Evolutionary conservation across 495 filamentous ascomycete species (phyloP), one percentile per base, ranked within the genome.

Genomic region (Hyaloscypha variabilis): DNA sequence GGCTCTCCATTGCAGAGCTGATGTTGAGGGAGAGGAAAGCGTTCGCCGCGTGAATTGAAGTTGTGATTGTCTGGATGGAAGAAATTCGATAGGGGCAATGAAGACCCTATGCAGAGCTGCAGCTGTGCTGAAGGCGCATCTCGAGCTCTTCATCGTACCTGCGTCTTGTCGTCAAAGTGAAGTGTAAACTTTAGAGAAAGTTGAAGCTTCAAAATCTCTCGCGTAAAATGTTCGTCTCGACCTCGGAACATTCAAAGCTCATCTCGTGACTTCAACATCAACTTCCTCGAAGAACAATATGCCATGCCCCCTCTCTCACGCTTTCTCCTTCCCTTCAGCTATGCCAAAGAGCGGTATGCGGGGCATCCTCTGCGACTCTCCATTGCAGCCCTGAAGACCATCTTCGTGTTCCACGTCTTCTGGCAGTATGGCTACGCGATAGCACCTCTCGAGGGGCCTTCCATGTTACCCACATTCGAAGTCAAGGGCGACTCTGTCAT

Each of bases 381-480:
- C 24, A 62, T 56, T 4, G 57, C 70, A 58, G 77, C 77, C 1
- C 56, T 77, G 53, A 83, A 87, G 64, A 72, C 74, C 34, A 69
- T 83, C 62, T 77, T 81, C 36, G 71, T 84, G 63, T 56, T 71
- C 21, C 90, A 95, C 75, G 74, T 93, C 13, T 71, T 89, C 65
- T 82, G 79, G 69, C 73, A 80, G 17, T 82, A 89, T 73, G 78
- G 79, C 58, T 78, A 80, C 75, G 72, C 69, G 56, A 65, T 86
- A 58, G 81, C 84, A 36, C 77, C 78, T 8, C 83, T 83, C 61
- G 77, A 77, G 30, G 92, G 92, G 1, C 86, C 91, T 0, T 91
- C 88, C 2, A 94, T 94, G 91, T 85, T 93, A 56, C 92, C 93
- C 28, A 94, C 91, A 5, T 83, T 95, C 66, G 79, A 81, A 30